These are phyloP conservation scores for Halteria grandinella DNA, from an alignment of 73 alveolate genomes.

Conservation along the genomic window DNA sequence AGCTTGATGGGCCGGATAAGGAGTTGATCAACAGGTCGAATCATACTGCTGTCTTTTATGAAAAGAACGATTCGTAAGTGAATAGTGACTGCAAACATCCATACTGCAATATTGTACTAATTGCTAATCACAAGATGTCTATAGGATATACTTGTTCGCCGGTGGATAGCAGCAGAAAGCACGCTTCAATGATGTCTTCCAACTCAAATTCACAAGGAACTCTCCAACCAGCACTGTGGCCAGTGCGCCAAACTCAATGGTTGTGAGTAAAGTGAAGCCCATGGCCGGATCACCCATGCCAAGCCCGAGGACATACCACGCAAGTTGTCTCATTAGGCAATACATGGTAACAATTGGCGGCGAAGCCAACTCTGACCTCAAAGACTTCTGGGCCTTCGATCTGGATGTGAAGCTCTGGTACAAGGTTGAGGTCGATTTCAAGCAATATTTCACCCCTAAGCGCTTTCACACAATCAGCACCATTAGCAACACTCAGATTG, in stretches of 20 bases:
- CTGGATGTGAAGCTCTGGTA: slow-evolving; percentile 53
- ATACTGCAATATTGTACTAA: not conserved
- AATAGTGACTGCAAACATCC: too few relatives aligned
- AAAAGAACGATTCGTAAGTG: slow-evolving; percentile 44
- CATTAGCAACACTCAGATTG: slow-evolving; percentile 19
- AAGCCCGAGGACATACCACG: slow-evolving; percentile 68
- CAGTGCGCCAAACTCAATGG: not conserved
- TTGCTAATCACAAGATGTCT: too few relatives aligned
- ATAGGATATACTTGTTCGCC: slow-evolving; percentile 67
- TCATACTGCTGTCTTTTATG: slow-evolving; percentile 58
- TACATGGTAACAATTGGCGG: slow-evolving; percentile 71
- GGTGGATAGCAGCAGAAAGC: slow-evolving; percentile 64
- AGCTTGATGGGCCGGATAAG: slow-evolving; percentile 1
- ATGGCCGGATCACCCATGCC: slow-evolving; percentile 47
- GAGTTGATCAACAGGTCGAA: slow-evolving; percentile 51
- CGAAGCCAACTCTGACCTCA: slow-evolving; percentile 52
- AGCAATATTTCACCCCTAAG: slow-evolving; percentile 48
- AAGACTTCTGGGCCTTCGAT: slow-evolving; percentile 64
- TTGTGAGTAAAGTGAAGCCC: slow-evolving; percentile 6
- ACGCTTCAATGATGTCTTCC: slow-evolving; percentile 61
- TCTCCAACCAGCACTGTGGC: not conserved
- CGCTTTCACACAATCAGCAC: slow-evolving; percentile 68
- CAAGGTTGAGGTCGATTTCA: slow-evolving; percentile 29
- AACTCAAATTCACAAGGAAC: slow-evolving; percentile 31
- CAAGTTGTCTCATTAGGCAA: slow-evolving; percentile 59